Base-by-base conservation (phyloP, 495 filamentous ascomycete species). In the Neurospora sp. region DNA sequence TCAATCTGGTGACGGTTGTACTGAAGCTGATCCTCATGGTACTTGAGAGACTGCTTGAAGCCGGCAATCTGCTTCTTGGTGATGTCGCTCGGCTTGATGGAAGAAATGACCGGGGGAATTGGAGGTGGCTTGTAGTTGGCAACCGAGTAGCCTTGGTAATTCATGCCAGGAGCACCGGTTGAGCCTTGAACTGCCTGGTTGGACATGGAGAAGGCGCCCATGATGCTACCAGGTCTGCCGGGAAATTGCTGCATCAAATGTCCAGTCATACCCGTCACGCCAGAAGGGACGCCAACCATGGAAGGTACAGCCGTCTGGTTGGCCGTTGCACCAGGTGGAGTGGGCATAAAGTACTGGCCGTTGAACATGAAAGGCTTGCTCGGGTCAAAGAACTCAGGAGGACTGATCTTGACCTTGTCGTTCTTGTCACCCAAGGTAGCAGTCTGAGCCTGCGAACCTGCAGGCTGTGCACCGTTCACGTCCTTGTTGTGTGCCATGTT, bases 1-100 rank as follows among this genome's bases (percentile, higher is more conserved):
- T 88, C 85, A 71, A 87, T 85, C 73, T 88, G 86, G 62, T 87
- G 83, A 28, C 78, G 81, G 54, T 86, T 85, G 76, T 82, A 84
- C 59, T 82, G 82, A 40, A 86, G 74, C 72, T 88, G 84, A 69
- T 83, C 78, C 66, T 86, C 83, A 45, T 84, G 79, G 66, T 82
- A 82, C 70, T 85, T 86, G 69, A 87, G 78, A 40, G 81, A 78
- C 36, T 79, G 77, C 76, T 85, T 87, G 59, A 88, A 78, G 17
- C 76, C 75, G 9, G 81, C 78, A 66, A 87, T 81, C 74, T 87
- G 84, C 75, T 82, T 84, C 74, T 77, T 83, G 9, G 85, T 86
- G 70, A 86, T 84, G 10, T 86, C 83, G 71, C 84, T 87, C 6
- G 80, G 79, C 70, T 80, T 79, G 71, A 86, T 86, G 5, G 85